Base-by-base conservation (phyloP, 2,329 filamentous ascomycete species). In the Ascochyta pisi region DNA sequence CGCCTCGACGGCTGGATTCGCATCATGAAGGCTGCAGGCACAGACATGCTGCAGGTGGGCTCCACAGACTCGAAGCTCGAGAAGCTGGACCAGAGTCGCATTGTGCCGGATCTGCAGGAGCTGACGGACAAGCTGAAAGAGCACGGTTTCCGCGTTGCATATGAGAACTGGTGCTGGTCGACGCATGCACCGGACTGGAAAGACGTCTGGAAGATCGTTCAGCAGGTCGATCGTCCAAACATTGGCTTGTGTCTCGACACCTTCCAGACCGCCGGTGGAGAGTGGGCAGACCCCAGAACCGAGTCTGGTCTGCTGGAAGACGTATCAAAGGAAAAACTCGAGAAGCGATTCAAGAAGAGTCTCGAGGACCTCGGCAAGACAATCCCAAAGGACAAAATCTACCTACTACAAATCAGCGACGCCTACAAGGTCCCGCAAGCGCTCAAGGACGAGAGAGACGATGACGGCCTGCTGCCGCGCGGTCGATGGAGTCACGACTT, bases 111-210 rank as follows among this genome's bases (percentile, higher is more conserved):
- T 63, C 79, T 93, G 0, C 80, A 81, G 1, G 81, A 86, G 53
- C 77, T 93, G 37, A 65, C 63, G 26, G 66, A 67, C 27, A 75
- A 89, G 47, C 79, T 89, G 1, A 82, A 82, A 0, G 70, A 79
- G 22, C 81, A 84, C 42, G 80, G 81, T 0, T 84, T 86, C 69
- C 81, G 83, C 6, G 76, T 93, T 16, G 89, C 89, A 0, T 93
- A 92, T 63, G 89, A 93, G 75, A 92, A 92, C 68, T 92, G 89
- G 89, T 91, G 89, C 74, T 93, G 89, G 90, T 86, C 86, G 0
- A 90, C 89, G 0, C 83, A 86, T 44, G 87, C 89, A 0, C 83
- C 87, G 0, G 81, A 77, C 1, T 94, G 89, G 90, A 83, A 82
- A 60, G 81, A 87, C 44, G 86, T 87, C 0, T 92, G 88, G 88